Evolutionary conservation across 768 basidiomycete genomes (phyloP), one percentile per base, ranked within the genome.

Genomic region (Trametes coccinea): DNA sequence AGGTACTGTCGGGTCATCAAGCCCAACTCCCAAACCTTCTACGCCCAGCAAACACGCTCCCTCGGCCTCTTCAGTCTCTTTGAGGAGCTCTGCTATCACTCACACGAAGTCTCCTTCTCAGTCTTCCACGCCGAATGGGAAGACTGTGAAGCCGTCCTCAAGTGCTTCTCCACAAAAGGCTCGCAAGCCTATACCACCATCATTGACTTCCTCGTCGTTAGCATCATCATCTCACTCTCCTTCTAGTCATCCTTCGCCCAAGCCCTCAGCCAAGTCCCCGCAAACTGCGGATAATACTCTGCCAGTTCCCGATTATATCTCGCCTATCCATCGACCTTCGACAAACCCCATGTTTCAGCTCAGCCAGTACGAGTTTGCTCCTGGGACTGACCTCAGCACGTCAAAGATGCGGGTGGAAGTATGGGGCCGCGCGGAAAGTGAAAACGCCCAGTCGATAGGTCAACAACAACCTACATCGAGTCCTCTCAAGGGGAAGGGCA

Each of bases 321-420:
- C 94, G 2, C 80, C 84, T 0, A 80, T 92, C 51, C 93, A 94
- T 71, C 80, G 78, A 27, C 89, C 93, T 4, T 95, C 94, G 1
- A 94, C 89, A 0, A 91, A 93, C 71, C 95, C 95, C 0, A 73
- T 78, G 27, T 96, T 93, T 67, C 56, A 78, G 0, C 75, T 90
- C 16, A 86, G 94, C 67, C 71, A 77, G 34, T 73, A 72, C 30
- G 85, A 87, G 51, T 87, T 88, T 68, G 78, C 82, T 0, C 72
- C 77, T 16, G 82, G 80, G 74, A 78, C 80, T 1, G 78, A 90
- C 67, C 71, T 82, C n/a, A 81, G 81, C 63, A 78, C 79, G 2
- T 75, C 80, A 49, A 77, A 68, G 44, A 67, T 92, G 61, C 82
- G 74, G 41, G 76, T 90, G 2, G 82, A 84, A 66, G 70, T 89